A percentile compares a stretch with the other conserved stretches of the same genome.
Conservation (phyloP, 495 filamentous ascomycete species). For the Aspergillus sparsus region DNA sequence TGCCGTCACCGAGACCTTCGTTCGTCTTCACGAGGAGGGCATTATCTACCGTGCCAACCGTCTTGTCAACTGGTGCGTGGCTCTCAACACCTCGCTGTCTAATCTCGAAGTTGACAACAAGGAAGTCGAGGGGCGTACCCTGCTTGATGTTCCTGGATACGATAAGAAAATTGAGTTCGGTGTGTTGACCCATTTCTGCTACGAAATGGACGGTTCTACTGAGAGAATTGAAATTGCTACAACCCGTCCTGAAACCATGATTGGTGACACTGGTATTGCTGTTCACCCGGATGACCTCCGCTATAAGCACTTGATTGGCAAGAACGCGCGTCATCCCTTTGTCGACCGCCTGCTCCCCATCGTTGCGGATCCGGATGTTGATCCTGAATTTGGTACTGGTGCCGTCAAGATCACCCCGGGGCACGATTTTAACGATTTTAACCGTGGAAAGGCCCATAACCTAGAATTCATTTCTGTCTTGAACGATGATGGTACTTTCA, state of each 20-base stretch:
- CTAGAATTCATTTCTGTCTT: conserved; percentile 53
- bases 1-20: conserved; percentile 73
- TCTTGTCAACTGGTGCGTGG: conserved; percentile 77
- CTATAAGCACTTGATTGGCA: conserved; percentile 66
- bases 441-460: conserved; percentile 66
- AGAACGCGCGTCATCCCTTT: conserved; percentile 70
- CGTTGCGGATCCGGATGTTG: conserved; percentile 69
- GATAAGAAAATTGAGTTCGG: conserved; percentile 72
- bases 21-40: conserved; percentile 71
- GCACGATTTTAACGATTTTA: conserved; percentile 78
- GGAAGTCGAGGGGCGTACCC: conserved; percentile 66
- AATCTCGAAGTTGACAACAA: conserved; percentile 77
- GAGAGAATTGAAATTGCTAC: conserved; percentile 76
- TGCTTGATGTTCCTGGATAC: conserved; percentile 66
- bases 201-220: conserved; percentile 62
- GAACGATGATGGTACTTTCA: conserved; percentile 65
- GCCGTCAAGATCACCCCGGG: conserved; percentile 79
- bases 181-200: conserved; percentile 69
- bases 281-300: conserved; percentile 73
- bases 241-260: conserved; percentile 80
- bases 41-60: conserved; percentile 75
- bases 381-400: conserved; percentile 76
- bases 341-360: conserved; percentile 66
- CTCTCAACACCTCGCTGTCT: conserved; percentile 72
- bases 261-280: conserved; percentile 75